Percentiles rank a stretch among this genome's conserved stretches.
Conservation (phyloP, 148 eudicot species). For the Rhododendron ovatum region DNA sequence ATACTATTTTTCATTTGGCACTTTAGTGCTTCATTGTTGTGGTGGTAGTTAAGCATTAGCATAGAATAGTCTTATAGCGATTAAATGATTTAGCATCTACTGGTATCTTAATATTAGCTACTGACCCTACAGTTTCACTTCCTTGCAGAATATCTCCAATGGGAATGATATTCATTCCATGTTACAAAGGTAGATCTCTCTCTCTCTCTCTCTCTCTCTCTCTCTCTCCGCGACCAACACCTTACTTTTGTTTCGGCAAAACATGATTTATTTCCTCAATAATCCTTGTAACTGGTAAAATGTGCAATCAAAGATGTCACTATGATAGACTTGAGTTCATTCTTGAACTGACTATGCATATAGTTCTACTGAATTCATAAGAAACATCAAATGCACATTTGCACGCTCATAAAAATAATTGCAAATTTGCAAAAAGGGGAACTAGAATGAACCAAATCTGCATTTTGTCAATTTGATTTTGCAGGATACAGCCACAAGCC, state of each 20-base stretch:
- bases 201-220: background rate
- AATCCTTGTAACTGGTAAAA: background rate
- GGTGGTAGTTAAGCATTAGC: background rate
- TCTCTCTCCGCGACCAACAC: background rate
- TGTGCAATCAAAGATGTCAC: background rate
- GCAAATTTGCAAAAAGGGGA: background rate
- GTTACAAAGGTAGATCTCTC: slow-evolving; percentile 66
- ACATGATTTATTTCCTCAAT: background rate
- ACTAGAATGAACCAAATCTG: background rate
- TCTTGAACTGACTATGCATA: background rate
- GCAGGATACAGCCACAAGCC: slow-evolving; percentile 98
- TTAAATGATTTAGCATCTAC: background rate
- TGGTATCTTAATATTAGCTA: background rate
- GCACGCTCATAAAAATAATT: background rate
- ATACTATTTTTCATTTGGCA: background rate
- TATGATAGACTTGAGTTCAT: background rate
- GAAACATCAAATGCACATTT: background rate
- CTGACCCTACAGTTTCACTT: slow-evolving; percentile 7
- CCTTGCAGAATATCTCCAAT: slow-evolving; percentile 82
- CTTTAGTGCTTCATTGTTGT: background rate
- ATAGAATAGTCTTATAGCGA: background rate
- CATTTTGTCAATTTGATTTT: slow-evolving; percentile 8
- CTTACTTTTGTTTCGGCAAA: background rate
- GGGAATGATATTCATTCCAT: slow-evolving; percentile 99
- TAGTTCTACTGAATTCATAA: background rate